A percentile compares a stretch with the other conserved stretches of the same genome.
Conservation (phyloP, 495 filamentous ascomycete species). For the Penicillium argentinense region DNA sequence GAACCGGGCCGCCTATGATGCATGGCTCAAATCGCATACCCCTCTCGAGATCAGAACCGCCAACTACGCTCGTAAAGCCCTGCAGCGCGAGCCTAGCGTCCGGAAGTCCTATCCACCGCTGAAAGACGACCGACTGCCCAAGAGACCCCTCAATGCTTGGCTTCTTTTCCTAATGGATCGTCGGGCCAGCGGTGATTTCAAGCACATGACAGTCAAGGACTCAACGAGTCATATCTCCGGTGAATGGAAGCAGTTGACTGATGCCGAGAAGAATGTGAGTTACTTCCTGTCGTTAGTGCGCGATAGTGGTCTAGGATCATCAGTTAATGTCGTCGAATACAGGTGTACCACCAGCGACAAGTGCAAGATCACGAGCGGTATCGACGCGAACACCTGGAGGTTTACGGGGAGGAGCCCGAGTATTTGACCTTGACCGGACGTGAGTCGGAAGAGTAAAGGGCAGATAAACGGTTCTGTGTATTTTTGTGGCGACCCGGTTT, state of each 20-base stretch:
- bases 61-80: slow-evolving; percentile 58
- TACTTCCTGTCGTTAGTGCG: not conserved
- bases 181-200: slow-evolving; percentile 46
- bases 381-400: slow-evolving; percentile 29
- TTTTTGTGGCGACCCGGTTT: slow-evolving; percentile 6
- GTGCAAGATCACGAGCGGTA: slow-evolving; percentile 33
- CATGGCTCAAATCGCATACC: slow-evolving; percentile 61
- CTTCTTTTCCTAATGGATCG: slow-evolving; percentile 49
- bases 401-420: slow-evolving; percentile 30
- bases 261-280: slow-evolving; percentile 56
- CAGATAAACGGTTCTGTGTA: not conserved
- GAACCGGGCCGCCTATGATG: slow-evolving; percentile 44
- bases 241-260: slow-evolving; percentile 59
- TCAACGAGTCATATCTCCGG: too few relatives aligned
- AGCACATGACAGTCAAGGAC: slow-evolving; percentile 38
- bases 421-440: too few relatives aligned
- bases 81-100: slow-evolving; percentile 32
- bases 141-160: slow-evolving; percentile 40
- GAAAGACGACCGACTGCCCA: slow-evolving; percentile 60
- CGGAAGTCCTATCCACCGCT: slow-evolving; percentile 26
- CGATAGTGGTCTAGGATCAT: not conserved
- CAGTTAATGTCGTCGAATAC: slow-evolving; percentile 1
- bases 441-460: not conserved
- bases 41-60: slow-evolving; percentile 58
- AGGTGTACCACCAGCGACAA: slow-evolving; percentile 27